phyloP scores from a whole-genome alignment of 208 protist species.

The Tetramitus jugosus region DNA sequence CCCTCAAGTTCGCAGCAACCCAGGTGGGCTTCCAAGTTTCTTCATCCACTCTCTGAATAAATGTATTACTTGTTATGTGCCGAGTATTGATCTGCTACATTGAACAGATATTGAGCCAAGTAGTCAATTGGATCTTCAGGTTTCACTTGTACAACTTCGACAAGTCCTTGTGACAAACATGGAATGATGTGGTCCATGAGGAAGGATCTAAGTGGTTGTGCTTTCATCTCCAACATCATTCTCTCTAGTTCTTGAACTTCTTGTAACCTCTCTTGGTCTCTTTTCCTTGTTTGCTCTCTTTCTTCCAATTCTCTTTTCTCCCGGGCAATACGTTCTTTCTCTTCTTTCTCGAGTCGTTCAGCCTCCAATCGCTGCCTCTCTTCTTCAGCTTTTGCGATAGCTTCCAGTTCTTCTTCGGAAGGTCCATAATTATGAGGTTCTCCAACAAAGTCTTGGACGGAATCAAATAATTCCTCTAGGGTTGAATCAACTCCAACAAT shows the following conservation, averaged over 20 bases:
- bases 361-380: slow-evolving; percentile 45
- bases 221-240: slow-evolving; percentile 62
- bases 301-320: slow-evolving; percentile 9
- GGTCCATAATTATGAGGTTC: slow-evolving; percentile 73
- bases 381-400: slow-evolving; percentile 38
- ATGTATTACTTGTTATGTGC: too few relatives aligned
- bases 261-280: slow-evolving; percentile 28
- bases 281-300: slow-evolving; percentile 23
- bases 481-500: neutral
- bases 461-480: slow-evolving; percentile 21
- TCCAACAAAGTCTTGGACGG: slow-evolving; percentile 51
- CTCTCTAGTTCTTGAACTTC: slow-evolving; percentile 52
- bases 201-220: slow-evolving; percentile 66
- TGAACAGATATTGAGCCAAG: slow-evolving; percentile 77
- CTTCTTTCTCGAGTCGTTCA: slow-evolving; percentile 45
- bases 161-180: slow-evolving; percentile 76
- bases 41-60: too few relatives aligned
- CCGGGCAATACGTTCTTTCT: slow-evolving; percentile 35
- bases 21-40: too few relatives aligned
- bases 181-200: slow-evolving; percentile 80
- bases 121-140: slow-evolving; percentile 86
- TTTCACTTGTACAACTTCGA: slow-evolving; percentile 71
- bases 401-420: slow-evolving; percentile 59
- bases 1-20: too few relatives aligned
- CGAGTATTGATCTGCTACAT: too few relatives aligned